Conservation (phyloP, 2,329 filamentous ascomycete species). For the Talaromyces atroroseus region DNA sequence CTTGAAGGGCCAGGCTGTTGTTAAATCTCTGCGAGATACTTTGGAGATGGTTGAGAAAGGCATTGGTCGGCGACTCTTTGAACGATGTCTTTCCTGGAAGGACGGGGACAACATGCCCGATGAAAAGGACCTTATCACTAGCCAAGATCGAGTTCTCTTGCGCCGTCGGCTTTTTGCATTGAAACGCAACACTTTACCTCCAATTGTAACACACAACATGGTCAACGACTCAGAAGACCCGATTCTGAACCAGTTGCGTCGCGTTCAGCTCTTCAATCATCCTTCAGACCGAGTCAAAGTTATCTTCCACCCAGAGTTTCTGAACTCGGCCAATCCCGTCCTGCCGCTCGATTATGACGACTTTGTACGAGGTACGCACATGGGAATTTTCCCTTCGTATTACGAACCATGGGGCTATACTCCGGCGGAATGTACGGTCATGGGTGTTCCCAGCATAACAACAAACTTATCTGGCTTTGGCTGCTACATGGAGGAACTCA, state of each 20-base stretch:
- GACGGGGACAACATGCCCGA: constrained; percentile 91
- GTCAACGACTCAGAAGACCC: constrained; percentile 88
- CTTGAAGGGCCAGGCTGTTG: constrained; percentile 91
- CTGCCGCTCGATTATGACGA: constrained; percentile 96
- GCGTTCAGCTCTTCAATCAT: constrained; percentile 96
- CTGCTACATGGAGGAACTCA: constrained; percentile 98
- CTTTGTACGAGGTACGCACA: constrained; percentile 92
- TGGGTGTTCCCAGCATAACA: constrained; percentile 97
- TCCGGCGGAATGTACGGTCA: constrained; percentile 94
- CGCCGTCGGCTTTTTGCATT: constrained; percentile 90
- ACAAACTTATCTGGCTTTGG: constrained; percentile 97
- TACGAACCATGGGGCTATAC: constrained; percentile 99
- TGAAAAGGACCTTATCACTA: constrained; percentile 91
- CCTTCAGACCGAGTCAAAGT: constrained; percentile 93
- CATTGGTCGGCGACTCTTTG: constrained; percentile 89
- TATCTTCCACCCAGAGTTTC: constrained; percentile 95
- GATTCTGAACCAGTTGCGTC: constrained; percentile 89
- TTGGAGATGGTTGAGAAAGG: constrained; percentile 87
- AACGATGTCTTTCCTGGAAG: constrained; percentile 90
- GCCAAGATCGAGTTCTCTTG: constrained; percentile 86
- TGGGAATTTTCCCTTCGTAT: constrained; percentile 95
- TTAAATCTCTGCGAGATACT: constrained; percentile 91
- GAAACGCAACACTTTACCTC: constrained; percentile 85
- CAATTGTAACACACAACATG: constrained; percentile 99
- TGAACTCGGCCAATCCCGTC: constrained; percentile 92